Conservation (phyloP, 1,139 yeast species). For the Meyerozyma guilliermondii region DNA sequence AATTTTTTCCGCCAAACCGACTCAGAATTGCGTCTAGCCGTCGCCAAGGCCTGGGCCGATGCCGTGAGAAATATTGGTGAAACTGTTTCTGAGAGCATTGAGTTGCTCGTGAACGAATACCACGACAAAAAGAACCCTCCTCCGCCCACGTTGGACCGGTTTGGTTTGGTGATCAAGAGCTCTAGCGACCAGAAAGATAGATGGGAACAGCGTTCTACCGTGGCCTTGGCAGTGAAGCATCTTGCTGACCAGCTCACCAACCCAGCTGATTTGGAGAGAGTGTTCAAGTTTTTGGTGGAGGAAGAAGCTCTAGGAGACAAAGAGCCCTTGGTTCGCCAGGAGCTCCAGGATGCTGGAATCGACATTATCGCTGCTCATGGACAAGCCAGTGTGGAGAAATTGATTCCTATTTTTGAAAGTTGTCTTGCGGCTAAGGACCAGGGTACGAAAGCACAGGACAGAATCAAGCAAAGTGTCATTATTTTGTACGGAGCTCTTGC, state of each 20-base stretch:
- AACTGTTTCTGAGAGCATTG: slow-evolving; percentile 37
- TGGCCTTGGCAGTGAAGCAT: slow-evolving; percentile 62
- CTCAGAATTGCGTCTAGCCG: slow-evolving; percentile 62
- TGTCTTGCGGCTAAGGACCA: slow-evolving; percentile 45
- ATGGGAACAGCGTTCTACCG: slow-evolving; percentile 83
- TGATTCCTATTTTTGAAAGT: slow-evolving; percentile 74
- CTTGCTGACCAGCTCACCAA: slow-evolving; percentile 45
- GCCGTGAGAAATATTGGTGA: not conserved
- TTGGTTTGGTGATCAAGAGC: slow-evolving; percentile 69
- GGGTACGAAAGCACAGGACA: slow-evolving; percentile 49
- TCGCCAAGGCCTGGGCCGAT: slow-evolving; percentile 57
- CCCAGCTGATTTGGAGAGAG: slow-evolving; percentile 34
- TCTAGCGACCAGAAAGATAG: slow-evolving; percentile 59
- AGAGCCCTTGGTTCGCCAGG: slow-evolving; percentile 69
- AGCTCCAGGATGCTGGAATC: slow-evolving; percentile 86
- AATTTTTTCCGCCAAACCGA: slow-evolving; percentile 49
- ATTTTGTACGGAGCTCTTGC: slow-evolving; percentile 87
- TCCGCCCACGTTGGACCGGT: slow-evolving; percentile 68
- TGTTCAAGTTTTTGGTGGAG: slow-evolving; percentile 57
- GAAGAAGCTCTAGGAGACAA: slow-evolving; percentile 70
- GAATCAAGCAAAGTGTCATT: slow-evolving; percentile 73
- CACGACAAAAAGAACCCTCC: slow-evolving; percentile 67
- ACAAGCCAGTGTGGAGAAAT: slow-evolving; percentile 53
- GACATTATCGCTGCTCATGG: slow-evolving; percentile 66
- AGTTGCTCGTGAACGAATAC: slow-evolving; percentile 49